Percentiles rank a stretch among this genome's conserved stretches.
Conservation (phyloP, 192 early-diverging fungal species). For the Phycomyces nitens region DNA sequence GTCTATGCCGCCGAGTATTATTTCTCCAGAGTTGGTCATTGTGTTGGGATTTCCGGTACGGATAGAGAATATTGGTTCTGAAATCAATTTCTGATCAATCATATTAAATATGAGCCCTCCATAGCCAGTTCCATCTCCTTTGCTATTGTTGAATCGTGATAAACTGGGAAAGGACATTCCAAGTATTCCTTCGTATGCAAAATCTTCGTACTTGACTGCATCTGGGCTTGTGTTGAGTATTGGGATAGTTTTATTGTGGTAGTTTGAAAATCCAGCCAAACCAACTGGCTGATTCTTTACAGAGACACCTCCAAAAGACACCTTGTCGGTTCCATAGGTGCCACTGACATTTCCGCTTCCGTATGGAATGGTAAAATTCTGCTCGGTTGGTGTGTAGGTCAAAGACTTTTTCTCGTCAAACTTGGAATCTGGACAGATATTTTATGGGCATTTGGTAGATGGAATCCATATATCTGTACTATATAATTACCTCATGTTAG, state of each 20-base stretch:
- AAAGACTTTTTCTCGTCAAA: slow-evolving; percentile 22
- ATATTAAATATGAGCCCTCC: slow-evolving; percentile 13
- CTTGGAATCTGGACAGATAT: neutral
- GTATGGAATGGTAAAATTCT: slow-evolving; percentile 16
- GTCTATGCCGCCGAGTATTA: slow-evolving; percentile 50
- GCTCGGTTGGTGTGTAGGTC: slow-evolving; percentile 10
- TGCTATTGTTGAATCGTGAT: neutral
- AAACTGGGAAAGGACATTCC: slow-evolving; percentile 2
- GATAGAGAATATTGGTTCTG: slow-evolving; percentile 19
- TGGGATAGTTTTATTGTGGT: too few species aligned
- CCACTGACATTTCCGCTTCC: slow-evolving; percentile 24
- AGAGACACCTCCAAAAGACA: slow-evolving; percentile 9
- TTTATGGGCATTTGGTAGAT: slow-evolving; percentile 1
- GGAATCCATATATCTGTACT: slow-evolving; percentile 34
- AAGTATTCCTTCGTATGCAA: slow-evolving; percentile 4
- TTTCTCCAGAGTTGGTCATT: slow-evolving; percentile 25
- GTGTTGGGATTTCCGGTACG: slow-evolving; percentile 1
- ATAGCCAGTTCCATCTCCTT: too few species aligned
- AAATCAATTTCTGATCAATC: slow-evolving; percentile 6
- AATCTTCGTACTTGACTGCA: too few species aligned
- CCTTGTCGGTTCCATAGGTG: slow-evolving; percentile 14
- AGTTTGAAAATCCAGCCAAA: too few species aligned
- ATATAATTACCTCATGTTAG: neutral
- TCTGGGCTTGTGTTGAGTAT: too few species aligned
- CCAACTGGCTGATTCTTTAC: slow-evolving; percentile 26